Base-by-base conservation (phyloP, 2,329 filamentous ascomycete genomes). In the Talaromyces amestolkiae region DNA sequence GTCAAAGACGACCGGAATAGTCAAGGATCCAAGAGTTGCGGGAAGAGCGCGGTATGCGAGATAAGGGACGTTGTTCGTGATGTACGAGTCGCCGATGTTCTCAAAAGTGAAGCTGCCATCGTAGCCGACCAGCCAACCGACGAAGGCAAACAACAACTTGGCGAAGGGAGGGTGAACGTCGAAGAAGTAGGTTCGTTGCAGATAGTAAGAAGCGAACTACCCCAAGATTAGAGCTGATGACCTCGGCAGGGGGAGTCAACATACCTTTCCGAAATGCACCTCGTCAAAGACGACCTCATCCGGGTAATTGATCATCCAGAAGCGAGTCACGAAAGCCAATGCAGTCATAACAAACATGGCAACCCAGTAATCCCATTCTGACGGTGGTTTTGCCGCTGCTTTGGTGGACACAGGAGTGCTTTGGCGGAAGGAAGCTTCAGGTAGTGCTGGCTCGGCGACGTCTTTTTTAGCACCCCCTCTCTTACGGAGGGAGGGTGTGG, bases 161-260 rank as follows among this genome's bases (percentile, higher is more conserved):
- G 92, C 95, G 73, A 99, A 96, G 17, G 95, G 95, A 71, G 95
- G 95, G 79, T 99, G 95, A 64, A 99, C 95, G 82, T 99, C 95
- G 88, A 99, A 99, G 85, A 99, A 99, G 84, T 98, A 99, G 68
- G 93, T 97, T 73, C 93, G 90, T 82, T 97, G 90, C 72, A 99
- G 89, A 78, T 99, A 99, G 78, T 89, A 87, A 13, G 86, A 87
- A 69, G 81, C 81, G 68, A 83, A 83, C 81, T 83, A 71, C 24
- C 4, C 11, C 7, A 54, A 8, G 3, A 56, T 56, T 56, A 56
- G 53, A 22, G n/a, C 33, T 24, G 53, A 37, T 24, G 10, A 37
- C 22, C 1, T 15, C 2, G 1, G 3, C 8, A 56, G 3, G 19
- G 17, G 11, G 22, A 58, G 2, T 2, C 31, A 22, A 73, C 85